Conservation (phyloP, 495 filamentous ascomycete species). For the Aspergillus hancockii region DNA sequence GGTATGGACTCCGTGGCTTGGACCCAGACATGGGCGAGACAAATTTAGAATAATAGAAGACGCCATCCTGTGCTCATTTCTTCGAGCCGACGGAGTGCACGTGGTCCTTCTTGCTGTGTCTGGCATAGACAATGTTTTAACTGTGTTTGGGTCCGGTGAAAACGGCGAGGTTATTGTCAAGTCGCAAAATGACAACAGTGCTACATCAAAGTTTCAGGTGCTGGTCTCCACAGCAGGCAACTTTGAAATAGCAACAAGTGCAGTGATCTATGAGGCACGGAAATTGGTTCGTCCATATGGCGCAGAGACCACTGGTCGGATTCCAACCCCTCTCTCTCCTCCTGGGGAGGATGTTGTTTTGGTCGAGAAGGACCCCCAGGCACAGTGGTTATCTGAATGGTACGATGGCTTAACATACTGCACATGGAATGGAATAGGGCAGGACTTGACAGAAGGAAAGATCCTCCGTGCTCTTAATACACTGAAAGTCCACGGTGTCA, state of each 20-base stretch:
- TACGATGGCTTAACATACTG: slow-evolving; percentile 82
- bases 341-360: slow-evolving; percentile 39
- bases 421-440: slow-evolving; percentile 93
- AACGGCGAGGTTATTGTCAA: slow-evolving; percentile 68
- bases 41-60: slow-evolving; percentile 70
- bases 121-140: slow-evolving; percentile 70
- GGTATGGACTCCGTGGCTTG: slow-evolving; percentile 82
- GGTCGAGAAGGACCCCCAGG: slow-evolving; percentile 47
- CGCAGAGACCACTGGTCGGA: slow-evolving; percentile 9
- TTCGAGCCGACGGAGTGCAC: slow-evolving; percentile 71
- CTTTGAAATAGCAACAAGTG: slow-evolving; percentile 76
- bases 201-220: slow-evolving; percentile 57
- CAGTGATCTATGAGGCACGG: slow-evolving; percentile 84
- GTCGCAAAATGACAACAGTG: slow-evolving; percentile 67
- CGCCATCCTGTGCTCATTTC: slow-evolving; percentile 78
- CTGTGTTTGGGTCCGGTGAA: slow-evolving; percentile 65
- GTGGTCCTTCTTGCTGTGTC: slow-evolving; percentile 82
- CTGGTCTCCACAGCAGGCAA: slow-evolving; percentile 71
- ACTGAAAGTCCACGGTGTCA: slow-evolving; percentile 70
- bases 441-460: slow-evolving; percentile 76
- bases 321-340: slow-evolving; percentile 32
- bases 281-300: slow-evolving; percentile 55
- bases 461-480: slow-evolving; percentile 72
- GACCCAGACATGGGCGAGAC: slow-evolving; percentile 76
- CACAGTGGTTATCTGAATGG: slow-evolving; percentile 83